phyloP scores from a whole-genome alignment of 345 rosid species.

The Arabidopsis thaliana region TAIR10.1 NC_003071.7:8353001-8353500 shows the following conservation, averaged over 20 bases:
- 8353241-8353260: background rate
- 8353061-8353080: no score
- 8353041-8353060: background rate
- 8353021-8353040: background rate
- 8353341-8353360: background rate
- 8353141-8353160: no score
- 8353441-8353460: background rate
- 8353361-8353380: background rate
- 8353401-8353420: no score
- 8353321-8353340: background rate
- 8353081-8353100: no score
- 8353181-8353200: no score
- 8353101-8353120: no score
- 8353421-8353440: no score
- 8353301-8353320: background rate
- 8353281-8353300: constrained; percentile 5
- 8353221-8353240: background rate
- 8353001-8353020: background rate
- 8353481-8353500: background rate
- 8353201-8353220: no score
- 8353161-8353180: no score
- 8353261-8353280: background rate
- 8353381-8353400: background rate
- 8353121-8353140: no score
- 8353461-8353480: background rate